Percentiles rank a stretch among this genome's conserved stretches.
Evolutionary conservation across 1,139 yeast species (phyloP).

Genomic region (Geotrichum reessii): DNA sequence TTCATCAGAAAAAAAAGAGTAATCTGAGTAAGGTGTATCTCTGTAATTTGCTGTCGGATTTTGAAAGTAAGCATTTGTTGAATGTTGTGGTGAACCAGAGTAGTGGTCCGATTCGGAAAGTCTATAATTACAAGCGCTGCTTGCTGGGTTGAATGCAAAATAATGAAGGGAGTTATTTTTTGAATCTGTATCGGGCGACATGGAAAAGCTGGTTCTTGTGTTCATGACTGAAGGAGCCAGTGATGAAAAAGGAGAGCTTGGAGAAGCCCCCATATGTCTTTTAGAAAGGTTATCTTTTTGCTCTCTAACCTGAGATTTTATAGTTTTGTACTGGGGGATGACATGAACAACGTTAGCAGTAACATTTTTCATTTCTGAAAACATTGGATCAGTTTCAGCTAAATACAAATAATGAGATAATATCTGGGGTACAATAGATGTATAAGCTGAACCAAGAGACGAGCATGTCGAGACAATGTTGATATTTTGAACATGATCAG

Average conservation of each 20-base stretch:
- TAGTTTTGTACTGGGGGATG: slow-evolving; percentile 13
- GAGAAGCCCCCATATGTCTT: not conserved
- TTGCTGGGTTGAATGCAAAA: slow-evolving; percentile 1
- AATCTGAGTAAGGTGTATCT: not conserved
- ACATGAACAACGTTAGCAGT: slow-evolving; percentile 14
- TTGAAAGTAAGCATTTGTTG: not conserved
- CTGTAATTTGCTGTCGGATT: not conserved
- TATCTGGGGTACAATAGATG: slow-evolving; percentile 10
- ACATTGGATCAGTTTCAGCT: not conserved
- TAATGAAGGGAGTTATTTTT: not conserved
- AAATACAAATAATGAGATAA: slow-evolving; percentile 3
- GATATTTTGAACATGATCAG: not conserved
- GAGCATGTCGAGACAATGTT: slow-evolving; percentile 13
- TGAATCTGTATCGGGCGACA: not conserved
- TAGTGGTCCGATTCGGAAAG: slow-evolving; percentile 4
- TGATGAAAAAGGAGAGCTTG: not conserved
- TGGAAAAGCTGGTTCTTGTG: not conserved
- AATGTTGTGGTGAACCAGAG: slow-evolving; percentile 1
- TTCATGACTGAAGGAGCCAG: not conserved
- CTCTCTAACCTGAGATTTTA: slow-evolving; percentile 10
- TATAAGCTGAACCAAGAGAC: slow-evolving; percentile 10
- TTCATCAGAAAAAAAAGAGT: not conserved
- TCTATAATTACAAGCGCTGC: not conserved
- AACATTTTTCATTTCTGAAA: not conserved
- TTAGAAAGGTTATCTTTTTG: not conserved